Conservation (phyloP, 202 grass and related monocot genomes). For the Musa balbisiana region DNA sequence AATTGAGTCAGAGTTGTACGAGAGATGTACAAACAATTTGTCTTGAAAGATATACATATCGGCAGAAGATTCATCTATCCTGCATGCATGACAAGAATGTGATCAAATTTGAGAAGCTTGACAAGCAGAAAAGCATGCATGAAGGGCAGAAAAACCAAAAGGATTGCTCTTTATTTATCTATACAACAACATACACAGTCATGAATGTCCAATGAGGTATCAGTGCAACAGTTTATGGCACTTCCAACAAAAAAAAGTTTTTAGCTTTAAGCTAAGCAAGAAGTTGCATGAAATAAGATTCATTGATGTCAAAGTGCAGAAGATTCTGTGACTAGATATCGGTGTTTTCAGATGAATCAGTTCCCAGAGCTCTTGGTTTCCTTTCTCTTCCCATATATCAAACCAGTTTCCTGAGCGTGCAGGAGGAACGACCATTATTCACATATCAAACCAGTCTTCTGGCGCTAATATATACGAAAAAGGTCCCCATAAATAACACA, state of each 20-base stretch:
- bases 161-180: neutral
- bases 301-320: neutral
- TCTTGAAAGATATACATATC: no score
- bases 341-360: conserved; percentile 11
- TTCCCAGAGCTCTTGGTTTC: conserved; percentile 35
- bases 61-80: no score
- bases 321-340: neutral
- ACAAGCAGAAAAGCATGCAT: neutral
- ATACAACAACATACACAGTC: no score
- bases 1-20: no score
- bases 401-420: conserved; percentile 52
- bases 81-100: no score
- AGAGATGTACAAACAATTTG: no score
- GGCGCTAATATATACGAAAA: conserved; percentile 10
- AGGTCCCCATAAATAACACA: neutral
- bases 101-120: neutral
- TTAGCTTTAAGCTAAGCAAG: neutral
- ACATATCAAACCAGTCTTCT: conserved; percentile 13
- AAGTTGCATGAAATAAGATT: neutral
- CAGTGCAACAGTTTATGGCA: neutral
- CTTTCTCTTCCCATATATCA: conserved; percentile 86
- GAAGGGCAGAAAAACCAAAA: neutral
- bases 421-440: neutral
- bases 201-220: neutral
- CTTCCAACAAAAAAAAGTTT: neutral